A percentile compares a stretch with the other conserved stretches of the same genome.
phyloP scores from a whole-genome alignment of 2,329 filamentous ascomycete genomes.

The Cadophora gregata region DNA sequence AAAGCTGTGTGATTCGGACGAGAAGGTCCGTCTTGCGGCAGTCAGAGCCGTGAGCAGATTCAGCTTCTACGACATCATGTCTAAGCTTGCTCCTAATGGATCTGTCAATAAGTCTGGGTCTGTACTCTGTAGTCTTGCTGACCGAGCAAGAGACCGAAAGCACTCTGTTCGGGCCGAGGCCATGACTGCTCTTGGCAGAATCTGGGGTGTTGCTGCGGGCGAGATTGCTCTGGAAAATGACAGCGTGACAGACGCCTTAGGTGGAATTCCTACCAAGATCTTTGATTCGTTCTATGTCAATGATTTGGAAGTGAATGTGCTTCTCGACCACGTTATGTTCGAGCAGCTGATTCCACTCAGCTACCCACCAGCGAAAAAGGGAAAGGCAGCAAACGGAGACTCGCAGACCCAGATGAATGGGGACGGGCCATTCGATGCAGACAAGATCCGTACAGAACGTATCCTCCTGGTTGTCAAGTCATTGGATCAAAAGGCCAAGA shows the following conservation, averaged over 20 bases:
- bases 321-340: conserved; percentile 84
- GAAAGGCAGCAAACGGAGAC: conserved; percentile 65
- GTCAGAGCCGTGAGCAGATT: conserved; percentile 84
- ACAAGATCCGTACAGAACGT: conserved; percentile 81
- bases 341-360: conserved; percentile 89
- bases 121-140: conserved; percentile 80
- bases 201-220: conserved; percentile 93
- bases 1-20: conserved; percentile 86
- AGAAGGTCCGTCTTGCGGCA: conserved; percentile 89
- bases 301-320: conserved; percentile 81
- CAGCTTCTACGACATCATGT: conserved; percentile 78
- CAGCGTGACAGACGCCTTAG: conserved; percentile 73
- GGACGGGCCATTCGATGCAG: conserved; percentile 63
- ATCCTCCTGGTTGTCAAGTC: conserved; percentile 82
- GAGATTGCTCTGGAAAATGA: conserved; percentile 87
- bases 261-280: conserved; percentile 82
- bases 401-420: conserved; percentile 56
- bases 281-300: conserved; percentile 91
- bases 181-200: conserved; percentile 80
- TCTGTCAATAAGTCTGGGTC: conserved; percentile 78
- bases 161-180: conserved; percentile 82
- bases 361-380: conserved; percentile 77
- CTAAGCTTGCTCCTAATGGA: conserved; percentile 79
- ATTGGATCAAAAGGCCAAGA: conserved; percentile 78
- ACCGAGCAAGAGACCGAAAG: conserved; percentile 87